Conservation (phyloP, 1,284 basidiomycete genomes). For the Trichosporon coremiiforme region DNA sequence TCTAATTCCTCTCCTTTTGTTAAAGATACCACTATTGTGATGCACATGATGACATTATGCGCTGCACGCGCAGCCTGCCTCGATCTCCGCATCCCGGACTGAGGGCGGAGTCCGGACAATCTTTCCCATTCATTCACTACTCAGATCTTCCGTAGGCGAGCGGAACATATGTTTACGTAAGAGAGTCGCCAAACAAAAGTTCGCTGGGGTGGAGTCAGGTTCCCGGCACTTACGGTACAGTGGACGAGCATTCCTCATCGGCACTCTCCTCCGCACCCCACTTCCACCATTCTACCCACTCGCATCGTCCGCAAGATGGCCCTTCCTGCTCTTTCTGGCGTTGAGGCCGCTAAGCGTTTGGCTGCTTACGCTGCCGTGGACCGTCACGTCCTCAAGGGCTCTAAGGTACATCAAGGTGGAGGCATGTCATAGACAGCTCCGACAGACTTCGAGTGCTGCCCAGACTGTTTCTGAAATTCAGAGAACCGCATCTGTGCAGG, state of each 20-base stretch:
- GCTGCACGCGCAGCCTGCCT: neutral
- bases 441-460: neutral
- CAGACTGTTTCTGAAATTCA: too few species aligned
- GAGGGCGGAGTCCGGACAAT: neutral
- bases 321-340: slow-evolving; percentile 26
- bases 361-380: slow-evolving; percentile 96
- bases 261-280: neutral
- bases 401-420: neutral
- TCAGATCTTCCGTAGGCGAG: neutral
- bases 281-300: slow-evolving; percentile 24
- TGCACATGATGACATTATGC: slow-evolving; percentile 20
- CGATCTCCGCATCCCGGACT: neutral
- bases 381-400: slow-evolving; percentile 64
- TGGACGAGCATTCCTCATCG: slow-evolving; percentile 2
- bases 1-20: slow-evolving; percentile 9
- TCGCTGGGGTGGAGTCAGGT: neutral
- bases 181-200: neutral
- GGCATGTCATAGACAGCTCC: neutral
- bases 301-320: slow-evolving; percentile 24
- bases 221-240: neutral
- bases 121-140: neutral
- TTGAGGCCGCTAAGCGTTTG: slow-evolving; percentile 81
- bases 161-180: slow-evolving; percentile 16
- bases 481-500: too few species aligned
- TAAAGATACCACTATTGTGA: slow-evolving; percentile 20